phyloP scores from a whole-genome alignment of 2,329 filamentous ascomycete species.

The Allantophomopsis lycopodina region DNA sequence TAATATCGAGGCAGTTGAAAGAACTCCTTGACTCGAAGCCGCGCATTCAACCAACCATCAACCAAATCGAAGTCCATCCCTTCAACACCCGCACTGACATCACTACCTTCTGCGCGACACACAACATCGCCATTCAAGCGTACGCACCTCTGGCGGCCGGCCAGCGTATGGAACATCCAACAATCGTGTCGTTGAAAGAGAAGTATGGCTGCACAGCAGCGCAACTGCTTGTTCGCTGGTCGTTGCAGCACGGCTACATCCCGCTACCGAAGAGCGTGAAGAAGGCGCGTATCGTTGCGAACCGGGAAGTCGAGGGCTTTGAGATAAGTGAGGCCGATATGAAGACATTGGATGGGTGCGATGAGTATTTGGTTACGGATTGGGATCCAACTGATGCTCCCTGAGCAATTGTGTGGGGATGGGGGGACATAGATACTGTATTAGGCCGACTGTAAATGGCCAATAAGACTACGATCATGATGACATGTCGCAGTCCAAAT shows the following conservation, averaged over 20 bases:
- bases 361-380: conserved; percentile 63
- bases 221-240: conserved; percentile 68
- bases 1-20: conserved; percentile 7
- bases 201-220: conserved; percentile 60
- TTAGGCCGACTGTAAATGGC: no score
- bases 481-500: no score
- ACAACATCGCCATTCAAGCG: conserved; percentile 61
- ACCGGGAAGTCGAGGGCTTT: conserved; percentile 46
- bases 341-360: conserved; percentile 44
- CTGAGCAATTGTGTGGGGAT: conserved; percentile 5
- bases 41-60: conserved; percentile 51
- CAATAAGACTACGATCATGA: no score
- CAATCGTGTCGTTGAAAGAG: conserved; percentile 43
- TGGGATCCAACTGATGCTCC: conserved; percentile 34
- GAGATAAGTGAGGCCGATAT: conserved; percentile 51
- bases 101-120: conserved; percentile 46
- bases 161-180: conserved; percentile 54
- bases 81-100: conserved; percentile 66
- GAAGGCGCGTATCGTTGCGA: conserved; percentile 48
- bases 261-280: conserved; percentile 61
- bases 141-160: conserved; percentile 68
- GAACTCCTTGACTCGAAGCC: conserved; percentile 22
- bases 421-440: no score
- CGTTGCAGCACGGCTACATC: conserved; percentile 59
- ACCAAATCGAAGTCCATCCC: conserved; percentile 72